Conservation (phyloP, 2,329 filamentous ascomycete species). For the Fusarium sp. region DNA sequence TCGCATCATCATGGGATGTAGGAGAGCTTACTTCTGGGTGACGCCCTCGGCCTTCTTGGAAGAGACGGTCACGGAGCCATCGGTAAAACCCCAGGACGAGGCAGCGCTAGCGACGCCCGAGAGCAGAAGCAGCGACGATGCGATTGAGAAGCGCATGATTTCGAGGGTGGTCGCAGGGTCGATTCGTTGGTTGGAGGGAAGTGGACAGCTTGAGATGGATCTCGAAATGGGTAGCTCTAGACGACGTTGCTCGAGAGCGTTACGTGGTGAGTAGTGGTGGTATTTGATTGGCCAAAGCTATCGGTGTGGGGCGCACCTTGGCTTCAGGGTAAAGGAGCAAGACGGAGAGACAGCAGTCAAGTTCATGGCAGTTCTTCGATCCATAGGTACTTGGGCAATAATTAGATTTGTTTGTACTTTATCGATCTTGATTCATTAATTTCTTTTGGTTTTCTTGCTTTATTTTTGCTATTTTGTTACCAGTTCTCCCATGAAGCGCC, state of each 20-base stretch:
- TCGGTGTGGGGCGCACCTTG: conserved; percentile 13
- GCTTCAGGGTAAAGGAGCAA: conserved; percentile 25
- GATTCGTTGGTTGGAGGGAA: conserved; percentile 37
- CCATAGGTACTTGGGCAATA: neutral
- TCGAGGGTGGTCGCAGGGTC: conserved; percentile 31
- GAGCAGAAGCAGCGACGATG: conserved; percentile 55
- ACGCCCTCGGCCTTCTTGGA: conserved; percentile 68
- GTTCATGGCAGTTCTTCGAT: neutral
- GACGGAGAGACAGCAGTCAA: neutral
- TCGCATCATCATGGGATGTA: conserved; percentile 31
- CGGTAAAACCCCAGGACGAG: conserved; percentile 75
- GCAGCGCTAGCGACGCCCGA: conserved; percentile 61
- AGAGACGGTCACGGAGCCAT: conserved; percentile 71
- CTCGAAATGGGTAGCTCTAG: conserved; percentile 27
- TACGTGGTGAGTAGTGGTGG: conserved; percentile 44
- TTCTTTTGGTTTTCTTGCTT: neutral
- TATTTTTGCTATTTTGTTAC: neutral
- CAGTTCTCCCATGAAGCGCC: neutral
- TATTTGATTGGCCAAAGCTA: conserved; percentile 41
- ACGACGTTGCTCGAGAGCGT: conserved; percentile 22
- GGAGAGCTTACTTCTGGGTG: conserved; percentile 69
- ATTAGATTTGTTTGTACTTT: neutral
- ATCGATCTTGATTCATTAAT: neutral
- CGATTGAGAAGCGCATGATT: conserved; percentile 52
- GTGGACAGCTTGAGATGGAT: conserved; percentile 47